Percentiles rank a stretch among this genome's conserved stretches.
Conservation (phyloP, 163 green algal genomes). For the Scenedesmus sp. region DNA sequence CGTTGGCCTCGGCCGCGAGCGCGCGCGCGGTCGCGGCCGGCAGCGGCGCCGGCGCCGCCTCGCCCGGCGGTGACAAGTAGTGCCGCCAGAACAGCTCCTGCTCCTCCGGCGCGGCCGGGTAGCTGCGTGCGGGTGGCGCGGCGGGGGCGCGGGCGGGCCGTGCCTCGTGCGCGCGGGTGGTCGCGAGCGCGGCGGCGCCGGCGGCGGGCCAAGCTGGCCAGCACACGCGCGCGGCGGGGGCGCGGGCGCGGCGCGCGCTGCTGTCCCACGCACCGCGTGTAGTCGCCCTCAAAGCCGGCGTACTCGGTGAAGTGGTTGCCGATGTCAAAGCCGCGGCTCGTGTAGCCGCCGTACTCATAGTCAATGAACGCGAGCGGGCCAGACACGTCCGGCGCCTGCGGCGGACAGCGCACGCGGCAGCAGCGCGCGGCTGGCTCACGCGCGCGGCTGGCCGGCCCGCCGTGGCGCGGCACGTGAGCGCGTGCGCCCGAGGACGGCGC, state of each 20-base stretch:
- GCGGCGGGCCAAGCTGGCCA: too few relatives aligned
- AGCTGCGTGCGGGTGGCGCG: slow-evolving; percentile 13
- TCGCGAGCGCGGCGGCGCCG: too few relatives aligned
- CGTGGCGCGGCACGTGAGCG: too few relatives aligned
- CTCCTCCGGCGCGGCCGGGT: slow-evolving; percentile 43
- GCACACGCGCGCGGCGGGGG: too few relatives aligned
- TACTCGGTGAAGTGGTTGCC: slow-evolving; percentile 99
- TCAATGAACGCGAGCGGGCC: slow-evolving; percentile 92
- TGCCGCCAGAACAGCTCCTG: slow-evolving; percentile 63
- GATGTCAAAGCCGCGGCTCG: slow-evolving; percentile 80
- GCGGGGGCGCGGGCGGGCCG: too few relatives aligned
- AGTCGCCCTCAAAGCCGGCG: slow-evolving; percentile 96
- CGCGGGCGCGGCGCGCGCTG: too few relatives aligned
- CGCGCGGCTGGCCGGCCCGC: too few relatives aligned
- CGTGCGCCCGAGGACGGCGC: too few relatives aligned
- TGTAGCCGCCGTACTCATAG: slow-evolving; percentile 94
- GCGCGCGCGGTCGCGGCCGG: slow-evolving; percentile 38
- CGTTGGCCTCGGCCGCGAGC: slow-evolving; percentile 79
- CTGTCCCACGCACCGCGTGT: slow-evolving; percentile 55
- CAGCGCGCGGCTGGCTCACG: too few relatives aligned
- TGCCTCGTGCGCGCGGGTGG: too few relatives aligned
- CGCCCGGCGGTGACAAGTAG: slow-evolving; percentile 54
- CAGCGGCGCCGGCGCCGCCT: not conserved
- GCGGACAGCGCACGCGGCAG: too few relatives aligned
- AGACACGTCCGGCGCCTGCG: not conserved